phyloP scores from a whole-genome alignment of 768 basidiomycete genomes.

The Dacryopinax spathularia region DNA sequence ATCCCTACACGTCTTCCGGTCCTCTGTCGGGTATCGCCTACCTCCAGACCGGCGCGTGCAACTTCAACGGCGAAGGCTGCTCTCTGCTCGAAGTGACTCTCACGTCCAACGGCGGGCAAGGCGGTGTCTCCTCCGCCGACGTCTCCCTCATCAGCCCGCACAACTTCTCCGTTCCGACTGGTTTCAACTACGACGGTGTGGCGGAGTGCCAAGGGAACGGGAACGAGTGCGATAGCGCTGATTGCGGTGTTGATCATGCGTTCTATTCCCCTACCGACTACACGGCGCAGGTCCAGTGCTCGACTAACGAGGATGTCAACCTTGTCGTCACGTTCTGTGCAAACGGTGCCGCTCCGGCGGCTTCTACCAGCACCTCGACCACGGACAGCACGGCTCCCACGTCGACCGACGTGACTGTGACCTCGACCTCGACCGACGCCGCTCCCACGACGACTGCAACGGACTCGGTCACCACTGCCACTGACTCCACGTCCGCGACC shows the following conservation, averaged over 20 bases:
- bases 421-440: neutral
- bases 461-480: neutral
- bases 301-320: neutral
- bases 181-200: neutral
- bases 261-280: neutral
- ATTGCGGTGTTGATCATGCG: neutral
- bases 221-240: neutral
- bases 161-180: neutral
- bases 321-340: neutral
- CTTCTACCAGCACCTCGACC: neutral
- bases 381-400: neutral
- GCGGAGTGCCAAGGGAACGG: neutral
- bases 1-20: neutral
- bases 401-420: neutral
- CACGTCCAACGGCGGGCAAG: neutral
- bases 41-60: neutral
- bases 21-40: neutral
- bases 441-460: neutral
- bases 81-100: neutral
- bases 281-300: neutral
- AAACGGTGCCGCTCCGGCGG: neutral
- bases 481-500: neutral
- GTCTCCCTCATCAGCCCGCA: neutral
- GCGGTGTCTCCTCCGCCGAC: neutral
- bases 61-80: conserved; percentile 1